phyloP scores from a whole-genome alignment of 2,329 filamentous ascomycete genomes.

The Triangularia verruculosa region DNA sequence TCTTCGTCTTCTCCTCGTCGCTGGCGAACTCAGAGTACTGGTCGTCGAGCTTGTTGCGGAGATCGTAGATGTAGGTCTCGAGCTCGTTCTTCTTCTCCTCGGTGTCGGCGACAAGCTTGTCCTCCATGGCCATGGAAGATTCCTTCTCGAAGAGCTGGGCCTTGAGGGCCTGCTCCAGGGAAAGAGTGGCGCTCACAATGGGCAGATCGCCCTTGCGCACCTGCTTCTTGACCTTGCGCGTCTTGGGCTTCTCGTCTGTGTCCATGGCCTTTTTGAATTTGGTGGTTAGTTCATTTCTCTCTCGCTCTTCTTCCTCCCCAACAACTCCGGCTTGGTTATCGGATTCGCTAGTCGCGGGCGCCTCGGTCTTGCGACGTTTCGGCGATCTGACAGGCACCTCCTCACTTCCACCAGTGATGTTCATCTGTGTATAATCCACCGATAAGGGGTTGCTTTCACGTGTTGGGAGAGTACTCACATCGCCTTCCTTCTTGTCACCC shows the following conservation, averaged over 20 bases:
- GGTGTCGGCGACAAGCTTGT: constrained; percentile 96
- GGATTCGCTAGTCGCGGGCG: constrained; percentile 17
- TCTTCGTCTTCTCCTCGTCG: constrained; percentile 87
- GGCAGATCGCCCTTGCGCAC: constrained; percentile 95
- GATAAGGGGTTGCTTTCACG: constrained; percentile 11
- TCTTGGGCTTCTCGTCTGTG: constrained; percentile 71
- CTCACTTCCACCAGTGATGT: neutral
- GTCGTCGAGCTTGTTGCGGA: constrained; percentile 92
- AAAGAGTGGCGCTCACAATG: constrained; percentile 76
- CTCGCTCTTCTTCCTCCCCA: neutral
- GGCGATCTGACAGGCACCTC: constrained; percentile 14
- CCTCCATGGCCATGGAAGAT: constrained; percentile 89
- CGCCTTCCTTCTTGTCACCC: constrained; percentile 62
- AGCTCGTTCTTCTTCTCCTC: constrained; percentile 99
- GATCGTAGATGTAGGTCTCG: constrained; percentile 94
- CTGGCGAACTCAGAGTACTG: constrained; percentile 83
- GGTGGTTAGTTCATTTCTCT: constrained; percentile 25
- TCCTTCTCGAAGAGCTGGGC: constrained; percentile 75
- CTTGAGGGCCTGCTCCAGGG: constrained; percentile 69
- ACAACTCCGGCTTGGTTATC: constrained; percentile 1
- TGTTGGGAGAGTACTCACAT: constrained; percentile 62
- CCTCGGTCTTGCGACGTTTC: constrained; percentile 28
- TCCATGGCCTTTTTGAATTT: constrained; percentile 68
- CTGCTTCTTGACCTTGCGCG: constrained; percentile 98
- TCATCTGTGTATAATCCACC: constrained; percentile 6